phyloP scores from a whole-genome alignment of 2,329 filamentous ascomycete species.

The Ophiostoma sp. region DNA sequence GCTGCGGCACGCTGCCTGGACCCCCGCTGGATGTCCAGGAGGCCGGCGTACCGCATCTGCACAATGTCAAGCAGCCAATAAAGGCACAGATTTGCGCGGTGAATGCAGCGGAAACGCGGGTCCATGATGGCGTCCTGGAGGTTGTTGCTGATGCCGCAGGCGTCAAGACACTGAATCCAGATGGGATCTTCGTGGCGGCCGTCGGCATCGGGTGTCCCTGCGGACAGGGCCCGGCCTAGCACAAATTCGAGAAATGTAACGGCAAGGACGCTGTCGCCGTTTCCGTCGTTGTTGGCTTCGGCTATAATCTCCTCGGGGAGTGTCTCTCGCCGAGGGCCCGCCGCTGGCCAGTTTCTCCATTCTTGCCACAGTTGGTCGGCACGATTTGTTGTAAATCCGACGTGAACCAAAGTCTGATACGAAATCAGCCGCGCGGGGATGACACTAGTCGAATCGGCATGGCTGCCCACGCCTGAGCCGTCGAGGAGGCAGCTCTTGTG shows the following conservation, averaged over 20 bases:
- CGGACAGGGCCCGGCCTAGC: neutral
- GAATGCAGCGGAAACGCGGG: neutral
- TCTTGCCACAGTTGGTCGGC: neutral
- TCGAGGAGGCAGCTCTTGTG: neutral
- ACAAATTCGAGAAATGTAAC: neutral
- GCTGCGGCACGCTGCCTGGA: neutral
- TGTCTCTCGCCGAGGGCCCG: neutral
- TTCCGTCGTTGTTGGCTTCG: neutral
- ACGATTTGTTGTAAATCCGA: neutral
- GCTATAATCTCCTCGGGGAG: neutral
- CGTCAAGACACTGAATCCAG: neutral
- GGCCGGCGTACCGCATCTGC: neutral
- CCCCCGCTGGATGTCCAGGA: neutral
- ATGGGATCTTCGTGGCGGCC: neutral
- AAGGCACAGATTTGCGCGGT: neutral
- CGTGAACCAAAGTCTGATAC: neutral
- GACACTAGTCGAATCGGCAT: too few relatives aligned
- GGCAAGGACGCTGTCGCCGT: neutral
- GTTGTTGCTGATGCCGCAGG: neutral
- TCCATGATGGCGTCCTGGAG: neutral
- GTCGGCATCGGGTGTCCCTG: neutral
- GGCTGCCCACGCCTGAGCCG: too few relatives aligned
- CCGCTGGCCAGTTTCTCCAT: neutral
- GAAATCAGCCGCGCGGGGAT: neutral
- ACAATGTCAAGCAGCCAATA: neutral